These are phyloP conservation scores for Lactuca sativa DNA, from an alignment of 129 eudicot species.

Conservation along the genomic window DNA sequence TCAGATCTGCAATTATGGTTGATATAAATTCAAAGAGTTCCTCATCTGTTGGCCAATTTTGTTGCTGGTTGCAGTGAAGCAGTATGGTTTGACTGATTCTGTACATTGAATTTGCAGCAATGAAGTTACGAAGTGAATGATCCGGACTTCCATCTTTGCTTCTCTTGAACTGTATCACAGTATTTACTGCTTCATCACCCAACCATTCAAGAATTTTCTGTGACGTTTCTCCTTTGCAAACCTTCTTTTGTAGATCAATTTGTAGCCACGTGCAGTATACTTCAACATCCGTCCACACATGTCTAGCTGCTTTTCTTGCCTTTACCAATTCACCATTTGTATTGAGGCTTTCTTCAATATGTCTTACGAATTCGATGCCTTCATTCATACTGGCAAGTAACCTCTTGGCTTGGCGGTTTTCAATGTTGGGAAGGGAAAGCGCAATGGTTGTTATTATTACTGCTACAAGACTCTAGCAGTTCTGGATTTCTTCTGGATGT, in stretches of 20 bases:
- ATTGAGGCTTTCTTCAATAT: too few relatives aligned
- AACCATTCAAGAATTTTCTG: constrained; percentile 24
- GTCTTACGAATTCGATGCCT: constrained; percentile 20
- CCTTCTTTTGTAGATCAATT: constrained; percentile 29
- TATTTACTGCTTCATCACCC: constrained; percentile 20
- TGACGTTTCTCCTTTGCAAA: constrained; percentile 21
- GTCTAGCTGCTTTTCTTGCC: too few relatives aligned
- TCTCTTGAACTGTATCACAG: constrained; percentile 11
- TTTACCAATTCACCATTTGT: too few relatives aligned
- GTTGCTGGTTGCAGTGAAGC: too few relatives aligned
- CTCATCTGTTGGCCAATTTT: too few relatives aligned
- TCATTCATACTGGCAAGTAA: constrained; percentile 28
- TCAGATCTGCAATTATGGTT: constrained; percentile 33
- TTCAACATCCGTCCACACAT: too few relatives aligned
- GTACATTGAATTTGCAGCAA: constrained; percentile 44
- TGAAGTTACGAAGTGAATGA: constrained; percentile 18
- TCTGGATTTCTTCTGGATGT: too few relatives aligned
- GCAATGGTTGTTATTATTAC: constrained; percentile 45
- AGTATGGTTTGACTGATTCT: background rate
- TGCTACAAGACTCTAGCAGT: background rate
- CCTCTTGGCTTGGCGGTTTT: background rate
- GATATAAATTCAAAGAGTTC: constrained; percentile 16
- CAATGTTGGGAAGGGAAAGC: constrained; percentile 36
- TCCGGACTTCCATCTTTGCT: constrained; percentile 1
- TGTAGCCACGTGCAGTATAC: too few relatives aligned